Conservation (phyloP, 306 rosid genomes). For the Vigna unguiculata region DNA sequence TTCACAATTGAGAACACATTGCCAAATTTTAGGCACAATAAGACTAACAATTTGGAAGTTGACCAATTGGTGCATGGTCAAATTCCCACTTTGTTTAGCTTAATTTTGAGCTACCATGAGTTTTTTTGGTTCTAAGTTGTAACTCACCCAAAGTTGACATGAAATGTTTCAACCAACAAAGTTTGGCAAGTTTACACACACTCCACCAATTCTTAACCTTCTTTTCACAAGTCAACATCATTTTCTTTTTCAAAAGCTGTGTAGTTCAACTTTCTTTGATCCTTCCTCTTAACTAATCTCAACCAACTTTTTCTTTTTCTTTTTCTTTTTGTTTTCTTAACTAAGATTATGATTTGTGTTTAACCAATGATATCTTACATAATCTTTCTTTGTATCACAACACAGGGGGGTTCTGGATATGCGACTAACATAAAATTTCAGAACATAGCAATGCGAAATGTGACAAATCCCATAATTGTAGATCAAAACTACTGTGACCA, state of each 20-base stretch:
- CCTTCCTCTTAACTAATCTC: slow-evolving; percentile 33
- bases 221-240: slow-evolving; percentile 38
- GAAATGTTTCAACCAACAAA: slow-evolving; percentile 34
- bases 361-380: background rate
- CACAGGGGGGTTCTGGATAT: slow-evolving; percentile 83
- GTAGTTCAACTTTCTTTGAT: slow-evolving; percentile 36
- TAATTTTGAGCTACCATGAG: background rate
- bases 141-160: slow-evolving; percentile 33
- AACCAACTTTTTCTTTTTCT: background rate
- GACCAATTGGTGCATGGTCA: slow-evolving; percentile 4
- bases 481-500: slow-evolving; percentile 88
- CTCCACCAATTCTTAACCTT: slow-evolving; percentile 48
- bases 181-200: slow-evolving; percentile 31
- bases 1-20: background rate
- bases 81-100: slow-evolving; percentile 2
- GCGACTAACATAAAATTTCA: slow-evolving; percentile 64
- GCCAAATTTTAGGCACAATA: slow-evolving; percentile 33
- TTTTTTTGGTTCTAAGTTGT: slow-evolving; percentile 9
- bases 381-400: background rate
- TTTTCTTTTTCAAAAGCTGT: background rate
- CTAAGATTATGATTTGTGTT: background rate
- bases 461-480: slow-evolving; percentile 82
- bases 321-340: slow-evolving; percentile 9
- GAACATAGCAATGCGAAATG: slow-evolving; percentile 70
- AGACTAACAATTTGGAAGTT: slow-evolving; percentile 13